Base-by-base conservation (phyloP, 495 filamentous ascomycete species). In the Tetracladium marchalianum region DNA sequence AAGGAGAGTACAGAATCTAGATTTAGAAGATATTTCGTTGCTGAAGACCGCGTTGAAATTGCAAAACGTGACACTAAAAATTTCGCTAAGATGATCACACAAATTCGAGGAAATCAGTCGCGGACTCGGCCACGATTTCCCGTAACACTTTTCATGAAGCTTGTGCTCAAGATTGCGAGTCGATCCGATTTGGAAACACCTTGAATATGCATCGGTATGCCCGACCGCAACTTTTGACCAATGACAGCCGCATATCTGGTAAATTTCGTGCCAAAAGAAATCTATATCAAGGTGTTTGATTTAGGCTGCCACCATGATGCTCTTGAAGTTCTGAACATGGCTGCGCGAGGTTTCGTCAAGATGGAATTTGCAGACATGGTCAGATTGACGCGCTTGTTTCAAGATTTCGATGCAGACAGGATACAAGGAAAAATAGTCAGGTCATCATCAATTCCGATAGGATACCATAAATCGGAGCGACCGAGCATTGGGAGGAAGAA, bases 31-130 rank as follows among this genome's bases (percentile, higher is more conserved):
- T 66, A 69, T 0, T 77, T 66, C 31, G 83, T 83, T 1, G 82
- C 81, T 1, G 81, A 86, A 60, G 67, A 73, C 46, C 87, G 86
- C 58, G 62, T 86, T 43, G 81, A 82, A 47, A 65, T 87, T 45
- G 79, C 75, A n/a, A 68, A 76, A 46, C 73, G 72, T 54, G 61
- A 58, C 11, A 70, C 73, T 52, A 62, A 57, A 12, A 66, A 61
- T 0, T 63, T 82, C 24, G 61, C 68, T n/a, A n/a, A n/a, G n/a
- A n/a, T n/a, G n/a, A n/a, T n/a, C n/a, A n/a, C n/a, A n/a, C n/a
- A n/a, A n/a, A n/a, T n/a, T 54, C 8, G 76, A 75, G 52, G 65
- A 63, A 5, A 53, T 77, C n/a, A 75, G 80, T 0, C 72, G 69
- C n/a, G 79, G 79, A 0, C 45, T 51, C 19, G 27, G 78, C 78